These are phyloP conservation scores for Globisporangium nunn DNA, from an alignment of 352 stramenopile genomes.

Conservation along the genomic window DNA sequence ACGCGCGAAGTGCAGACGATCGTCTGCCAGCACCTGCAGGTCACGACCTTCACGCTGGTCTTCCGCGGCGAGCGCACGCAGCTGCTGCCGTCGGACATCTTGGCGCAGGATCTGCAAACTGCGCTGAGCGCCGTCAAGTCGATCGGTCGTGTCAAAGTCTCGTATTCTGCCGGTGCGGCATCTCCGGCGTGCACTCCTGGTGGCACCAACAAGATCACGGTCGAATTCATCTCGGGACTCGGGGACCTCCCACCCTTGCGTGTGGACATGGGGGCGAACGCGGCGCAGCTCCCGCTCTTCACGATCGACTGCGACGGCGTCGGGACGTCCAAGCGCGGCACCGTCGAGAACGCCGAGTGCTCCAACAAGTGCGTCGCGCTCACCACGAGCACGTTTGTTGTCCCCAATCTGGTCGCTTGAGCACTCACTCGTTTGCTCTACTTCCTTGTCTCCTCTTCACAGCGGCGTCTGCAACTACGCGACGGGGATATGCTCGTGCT, in stretches of 20 bases:
- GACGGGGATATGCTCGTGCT: slow-evolving; percentile 49
- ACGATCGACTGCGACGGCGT: slow-evolving; percentile 50
- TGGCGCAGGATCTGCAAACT: slow-evolving; percentile 24
- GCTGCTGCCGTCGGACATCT: slow-evolving; percentile 33
- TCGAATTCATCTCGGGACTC: slow-evolving; percentile 51
- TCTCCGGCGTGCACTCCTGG: slow-evolving; percentile 36
- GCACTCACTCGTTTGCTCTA: background rate
- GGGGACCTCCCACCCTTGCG: slow-evolving; percentile 50
- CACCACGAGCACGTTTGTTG: too few species aligned
- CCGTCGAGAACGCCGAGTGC: slow-evolving; percentile 63
- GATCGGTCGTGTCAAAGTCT: slow-evolving; percentile 34
- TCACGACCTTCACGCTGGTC: slow-evolving; percentile 46
- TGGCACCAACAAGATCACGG: slow-evolving; percentile 46
- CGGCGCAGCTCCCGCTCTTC: slow-evolving; percentile 34
- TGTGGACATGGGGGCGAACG: slow-evolving; percentile 20
- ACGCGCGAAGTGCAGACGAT: slow-evolving; percentile 58
- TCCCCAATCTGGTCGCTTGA: too few species aligned
- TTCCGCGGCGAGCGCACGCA: slow-evolving; percentile 45
- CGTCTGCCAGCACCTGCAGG: slow-evolving; percentile 30
- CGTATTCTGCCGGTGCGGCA: slow-evolving; percentile 34
- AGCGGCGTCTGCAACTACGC: slow-evolving; percentile 58
- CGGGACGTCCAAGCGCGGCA: slow-evolving; percentile 40
- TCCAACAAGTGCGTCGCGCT: slow-evolving; percentile 53
- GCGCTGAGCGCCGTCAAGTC: slow-evolving; percentile 34
- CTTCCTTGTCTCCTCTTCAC: background rate